Evolutionary conservation across 768 basidiomycete genomes (phyloP), one percentile per base, ranked within the genome.

Genomic region (Bullera alba): DNA sequence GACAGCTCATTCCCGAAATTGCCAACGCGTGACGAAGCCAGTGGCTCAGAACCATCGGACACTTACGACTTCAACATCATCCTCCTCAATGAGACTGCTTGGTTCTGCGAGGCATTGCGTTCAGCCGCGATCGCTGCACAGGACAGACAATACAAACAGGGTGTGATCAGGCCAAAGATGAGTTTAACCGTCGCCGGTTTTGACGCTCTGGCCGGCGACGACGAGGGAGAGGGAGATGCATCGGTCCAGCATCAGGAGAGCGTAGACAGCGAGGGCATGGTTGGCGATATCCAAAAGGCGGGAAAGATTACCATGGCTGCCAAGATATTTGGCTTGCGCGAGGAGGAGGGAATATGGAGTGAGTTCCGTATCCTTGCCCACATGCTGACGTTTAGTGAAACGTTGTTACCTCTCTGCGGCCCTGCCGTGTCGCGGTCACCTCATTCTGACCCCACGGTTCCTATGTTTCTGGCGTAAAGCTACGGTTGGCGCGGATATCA

Each of bases 381-480:
- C 17, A 19, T 14, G 37, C 53, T 57, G 41, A 62, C 32, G 17
- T 19, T 34, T 51, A 60, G 69, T 66, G 32, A 74, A 70, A 56
- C 56, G 67, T 2, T 72, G 73, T 39, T 72, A 72, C 30, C 48
- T 72, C 22, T 53, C 63, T 10, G 48, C 52, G 25, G 51, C 42
- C 2, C 48, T 66, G 14, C 70, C 70, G 1, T 57, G 60, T 38
- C 47, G 70, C 19, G 73, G 73, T 8, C 70, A 71, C 34, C 56
- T 73, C 46, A 67, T 72, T 36, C 16, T 74, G 3, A 65, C 60
- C 0, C 58, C 65, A 3, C 48, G 53, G 35, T 69, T 53, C 37
- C 28, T 72, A n/a, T 72, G 70, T 45, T 70, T 70, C 48, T 70
- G 69, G 69, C 53, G 64, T 5, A 42, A 61, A 22, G 64, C 59